Conservation (phyloP, 371 early-diverging fungal genomes). For the Mortierella sp. region DNA sequence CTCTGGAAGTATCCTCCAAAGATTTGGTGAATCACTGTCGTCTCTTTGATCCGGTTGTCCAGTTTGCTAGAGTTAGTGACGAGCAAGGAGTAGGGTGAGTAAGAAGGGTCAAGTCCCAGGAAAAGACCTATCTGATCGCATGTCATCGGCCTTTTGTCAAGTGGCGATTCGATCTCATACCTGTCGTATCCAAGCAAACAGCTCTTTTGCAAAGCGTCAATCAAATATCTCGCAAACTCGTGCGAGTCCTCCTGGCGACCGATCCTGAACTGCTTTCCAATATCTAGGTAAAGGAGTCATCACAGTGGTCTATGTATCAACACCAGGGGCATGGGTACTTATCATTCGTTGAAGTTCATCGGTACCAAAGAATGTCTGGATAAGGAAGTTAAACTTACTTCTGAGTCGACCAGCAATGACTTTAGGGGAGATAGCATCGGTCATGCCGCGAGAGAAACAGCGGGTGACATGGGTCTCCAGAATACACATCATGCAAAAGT, state of each 20-base stretch:
- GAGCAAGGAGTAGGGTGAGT: neutral
- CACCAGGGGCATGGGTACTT: slow-evolving; percentile 7
- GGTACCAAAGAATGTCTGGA: neutral
- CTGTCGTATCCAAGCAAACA: slow-evolving; percentile 65
- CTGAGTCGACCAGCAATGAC: slow-evolving; percentile 77
- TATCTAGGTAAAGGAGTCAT: slow-evolving; percentile 46
- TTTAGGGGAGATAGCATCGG: slow-evolving; percentile 76
- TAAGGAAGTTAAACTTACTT: slow-evolving; percentile 59
- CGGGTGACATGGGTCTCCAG: slow-evolving; percentile 68
- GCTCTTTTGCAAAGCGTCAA: slow-evolving; percentile 77
- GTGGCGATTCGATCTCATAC: slow-evolving; percentile 13
- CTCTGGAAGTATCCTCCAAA: slow-evolving; percentile 90
- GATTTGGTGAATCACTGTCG: slow-evolving; percentile 81
- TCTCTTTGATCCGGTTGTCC: slow-evolving; percentile 78
- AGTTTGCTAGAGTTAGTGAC: slow-evolving; percentile 61
- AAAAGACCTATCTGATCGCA: neutral
- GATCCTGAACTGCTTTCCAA: slow-evolving; percentile 83
- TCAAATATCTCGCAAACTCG: slow-evolving; percentile 86
- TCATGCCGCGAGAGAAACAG: slow-evolving; percentile 62
- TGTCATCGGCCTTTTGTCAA: neutral
- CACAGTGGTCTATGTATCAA: neutral
- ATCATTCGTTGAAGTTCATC: neutral
- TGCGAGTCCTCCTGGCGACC: slow-evolving; percentile 95
- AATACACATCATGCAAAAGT: slow-evolving; percentile 76
- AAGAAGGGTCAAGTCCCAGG: neutral